A percentile compares a stretch with the other conserved stretches of the same genome.
Conservation (phyloP, 495 filamentous ascomycete species). For the Neurospora sp. region DNA sequence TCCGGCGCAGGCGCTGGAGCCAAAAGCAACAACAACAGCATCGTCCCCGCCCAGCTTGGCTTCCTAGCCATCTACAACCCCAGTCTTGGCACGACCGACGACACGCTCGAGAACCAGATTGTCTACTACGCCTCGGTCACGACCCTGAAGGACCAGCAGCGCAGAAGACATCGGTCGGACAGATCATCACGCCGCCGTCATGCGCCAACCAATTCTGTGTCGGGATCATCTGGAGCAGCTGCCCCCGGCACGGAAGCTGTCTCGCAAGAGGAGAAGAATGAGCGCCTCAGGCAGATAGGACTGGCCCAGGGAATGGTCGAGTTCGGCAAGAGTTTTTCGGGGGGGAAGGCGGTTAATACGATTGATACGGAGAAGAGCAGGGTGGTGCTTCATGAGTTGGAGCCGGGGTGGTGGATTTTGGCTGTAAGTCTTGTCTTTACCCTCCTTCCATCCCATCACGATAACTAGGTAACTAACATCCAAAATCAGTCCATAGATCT, state of each 20-base stretch:
- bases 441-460: conserved; percentile 6
- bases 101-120: conserved; percentile 80
- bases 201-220: not conserved
- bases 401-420: conserved; percentile 85
- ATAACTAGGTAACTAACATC: not conserved
- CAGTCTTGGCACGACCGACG: conserved; percentile 73
- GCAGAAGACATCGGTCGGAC: not conserved
- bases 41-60: conserved; percentile 71
- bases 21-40: conserved; percentile 1
- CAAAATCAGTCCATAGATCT: conserved; percentile 56
- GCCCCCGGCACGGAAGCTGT: conserved; percentile 22
- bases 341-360: conserved; percentile 61
- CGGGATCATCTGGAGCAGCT: not conserved
- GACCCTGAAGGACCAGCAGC: conserved; percentile 26
- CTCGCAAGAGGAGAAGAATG: conserved; percentile 57
- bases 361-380: conserved; percentile 85
- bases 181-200: not conserved
- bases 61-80: conserved; percentile 94
- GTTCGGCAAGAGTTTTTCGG: conserved; percentile 82
- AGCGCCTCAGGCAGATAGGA: conserved; percentile 84
- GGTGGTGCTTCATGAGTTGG: conserved; percentile 72
- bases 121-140: conserved; percentile 77
- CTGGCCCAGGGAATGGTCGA: conserved; percentile 95
- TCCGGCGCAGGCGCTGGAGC: not conserved
- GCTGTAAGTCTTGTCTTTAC: no score